These are phyloP conservation scores for Hydnomerulius pinastri DNA, from an alignment of 768 basidiomycete species.

Conservation along the genomic window DNA sequence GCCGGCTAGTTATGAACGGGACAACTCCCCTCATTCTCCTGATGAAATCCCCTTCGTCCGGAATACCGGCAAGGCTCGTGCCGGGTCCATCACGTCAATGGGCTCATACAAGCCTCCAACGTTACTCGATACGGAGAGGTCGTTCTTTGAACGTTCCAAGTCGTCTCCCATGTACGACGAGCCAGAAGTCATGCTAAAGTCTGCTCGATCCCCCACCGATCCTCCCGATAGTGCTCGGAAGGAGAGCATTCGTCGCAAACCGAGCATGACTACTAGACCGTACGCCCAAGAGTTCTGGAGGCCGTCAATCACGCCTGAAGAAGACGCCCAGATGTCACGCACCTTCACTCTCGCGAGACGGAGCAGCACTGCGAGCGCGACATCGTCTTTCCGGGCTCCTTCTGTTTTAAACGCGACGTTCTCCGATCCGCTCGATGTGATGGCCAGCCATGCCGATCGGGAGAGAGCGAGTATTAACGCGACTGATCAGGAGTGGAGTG, in stretches of 20 bases:
- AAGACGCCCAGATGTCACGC: constrained; percentile 43
- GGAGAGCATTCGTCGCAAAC: constrained; percentile 33
- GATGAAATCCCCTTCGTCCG: constrained; percentile 21
- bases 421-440: constrained; percentile 22
- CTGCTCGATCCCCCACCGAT: constrained; percentile 22
- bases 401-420: constrained; percentile 44
- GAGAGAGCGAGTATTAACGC: constrained; percentile 28
- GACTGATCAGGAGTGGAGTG: constrained; percentile 31
- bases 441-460: constrained; percentile 21
- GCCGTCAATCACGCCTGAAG: constrained; percentile 46
- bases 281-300: constrained; percentile 51
- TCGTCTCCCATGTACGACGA: constrained; percentile 28
- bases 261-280: constrained; percentile 36
- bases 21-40: constrained; percentile 18
- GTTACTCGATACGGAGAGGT: constrained; percentile 22
- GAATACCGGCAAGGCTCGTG: constrained; percentile 20
- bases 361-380: constrained; percentile 51
- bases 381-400: constrained; percentile 47
- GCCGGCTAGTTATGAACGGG: constrained; percentile 14
- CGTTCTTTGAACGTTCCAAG: constrained; percentile 22
- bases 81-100: constrained; percentile 27
- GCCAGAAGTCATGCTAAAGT: constrained; percentile 25
- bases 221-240: constrained; percentile 23
- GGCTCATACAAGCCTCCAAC: constrained; percentile 30
- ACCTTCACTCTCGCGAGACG: constrained; percentile 45